phyloP scores from a whole-genome alignment of 2,329 filamentous ascomycete species.

The Furcasterigmium furcatum region DNA sequence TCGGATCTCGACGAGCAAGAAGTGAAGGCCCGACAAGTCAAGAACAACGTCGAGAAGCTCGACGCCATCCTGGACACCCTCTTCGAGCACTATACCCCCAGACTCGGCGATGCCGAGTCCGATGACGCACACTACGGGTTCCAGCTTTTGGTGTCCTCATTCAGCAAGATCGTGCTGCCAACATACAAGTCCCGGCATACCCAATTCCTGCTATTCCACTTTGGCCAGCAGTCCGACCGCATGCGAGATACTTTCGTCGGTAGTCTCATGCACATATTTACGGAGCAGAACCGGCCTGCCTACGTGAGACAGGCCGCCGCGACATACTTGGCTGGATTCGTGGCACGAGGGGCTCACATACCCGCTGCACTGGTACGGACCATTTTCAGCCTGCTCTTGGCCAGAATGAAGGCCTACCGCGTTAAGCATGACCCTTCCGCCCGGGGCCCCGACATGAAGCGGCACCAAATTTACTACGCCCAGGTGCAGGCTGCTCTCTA shows the following conservation, averaged over 20 bases:
- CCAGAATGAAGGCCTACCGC: slow-evolving; percentile 75
- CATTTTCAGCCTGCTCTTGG: slow-evolving; percentile 76
- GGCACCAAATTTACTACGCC: slow-evolving; percentile 82
- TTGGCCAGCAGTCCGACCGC: slow-evolving; percentile 75
- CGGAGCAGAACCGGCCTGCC: slow-evolving; percentile 30
- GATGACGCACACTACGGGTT: slow-evolving; percentile 70
- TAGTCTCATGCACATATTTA: slow-evolving; percentile 62
- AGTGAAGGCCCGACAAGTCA: slow-evolving; percentile 66
- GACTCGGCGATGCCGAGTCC: slow-evolving; percentile 66
- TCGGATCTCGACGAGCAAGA: slow-evolving; percentile 61
- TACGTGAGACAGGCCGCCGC: slow-evolving; percentile 73
- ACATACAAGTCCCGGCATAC: slow-evolving; percentile 90
- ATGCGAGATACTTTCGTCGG: slow-evolving; percentile 82
- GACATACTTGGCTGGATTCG: slow-evolving; percentile 91
- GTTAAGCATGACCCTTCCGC: slow-evolving; percentile 68
- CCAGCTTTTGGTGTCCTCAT: slow-evolving; percentile 78
- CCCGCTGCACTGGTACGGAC: slow-evolving; percentile 72
- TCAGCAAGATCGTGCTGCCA: slow-evolving; percentile 82
- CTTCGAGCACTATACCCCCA: slow-evolving; percentile 76
- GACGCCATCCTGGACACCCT: slow-evolving; percentile 86
- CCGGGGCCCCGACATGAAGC: slow-evolving; percentile 78
- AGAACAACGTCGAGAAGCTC: slow-evolving; percentile 84
- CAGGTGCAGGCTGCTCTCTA: slow-evolving; percentile 88
- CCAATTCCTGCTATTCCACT: slow-evolving; percentile 95
- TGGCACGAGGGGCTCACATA: slow-evolving; percentile 83